Evolutionary conservation across 1,139 yeast species (phyloP), one percentile per base, ranked within the genome.

Genomic region (Pichia sp.): DNA sequence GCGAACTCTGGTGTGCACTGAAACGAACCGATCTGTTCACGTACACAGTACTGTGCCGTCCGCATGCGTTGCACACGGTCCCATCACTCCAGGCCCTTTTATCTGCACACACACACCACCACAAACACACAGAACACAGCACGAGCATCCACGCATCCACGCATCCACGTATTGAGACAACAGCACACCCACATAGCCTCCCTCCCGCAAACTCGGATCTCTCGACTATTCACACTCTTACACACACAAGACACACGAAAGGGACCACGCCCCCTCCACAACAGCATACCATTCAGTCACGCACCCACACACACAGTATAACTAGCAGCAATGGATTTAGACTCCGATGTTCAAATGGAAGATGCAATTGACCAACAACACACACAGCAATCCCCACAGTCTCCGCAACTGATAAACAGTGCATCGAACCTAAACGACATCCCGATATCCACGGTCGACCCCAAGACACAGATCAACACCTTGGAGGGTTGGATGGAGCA

Each of bases 401-500:
- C 49, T 17, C 17, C 40, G n/a, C 27, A 30, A 34, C n/a, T 47
- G 29, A 47, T 34, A 12, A 48, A 48, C 43, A 7, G 20, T 20
- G 20, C 29, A 29, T 20, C 46, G 14, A 9, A 17, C n/a, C 31
- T 45, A 24, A 52, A 49, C 34, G 59, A 59, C 43, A 55, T 58
- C 29, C 65, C 67, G 50, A 60, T 63, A 43, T 55, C 58, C 12
- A 58, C 61, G 14, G 75, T 55, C 75, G 77, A 70, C 73, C 85
- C 72, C 71, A 73, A 53, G 77, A 83, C 66, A 78, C 82, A 56
- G 78, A 78, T 67, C 76, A 78, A 79, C 63, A 92, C 88, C 66
- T 78, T 91, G 64, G 99, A 93, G 68, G 82, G 80, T 61, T 91
- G 97, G 97, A 87, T 91, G 64, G 93, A 84, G 63, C 85, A 81